Evolutionary conservation across 1,284 basidiomycete genomes (phyloP).

Genomic region (Hypsizygus ulmarius): DNA sequence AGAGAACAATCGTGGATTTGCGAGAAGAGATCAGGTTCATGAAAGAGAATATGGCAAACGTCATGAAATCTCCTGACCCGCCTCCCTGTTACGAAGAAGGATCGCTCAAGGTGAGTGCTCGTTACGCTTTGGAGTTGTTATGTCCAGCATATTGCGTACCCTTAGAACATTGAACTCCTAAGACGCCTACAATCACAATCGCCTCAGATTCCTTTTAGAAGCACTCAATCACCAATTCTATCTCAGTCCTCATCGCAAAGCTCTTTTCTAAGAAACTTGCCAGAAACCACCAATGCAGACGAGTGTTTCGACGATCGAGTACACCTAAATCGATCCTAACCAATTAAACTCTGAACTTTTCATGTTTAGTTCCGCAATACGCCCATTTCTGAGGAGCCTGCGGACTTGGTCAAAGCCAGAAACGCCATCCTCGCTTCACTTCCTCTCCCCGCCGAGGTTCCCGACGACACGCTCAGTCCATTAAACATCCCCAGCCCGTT

Average conservation of each 20-base stretch:
- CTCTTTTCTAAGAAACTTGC: background rate
- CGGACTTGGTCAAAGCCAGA: conserved; percentile 50
- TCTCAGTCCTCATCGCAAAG: conserved; percentile 11
- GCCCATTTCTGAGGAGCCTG: conserved; percentile 36
- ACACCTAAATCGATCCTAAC: background rate
- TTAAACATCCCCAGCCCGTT: conserved; percentile 60
- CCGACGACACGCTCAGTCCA: conserved; percentile 62
- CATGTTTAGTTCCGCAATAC: conserved; percentile 12
- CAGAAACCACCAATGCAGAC: conserved; percentile 2
- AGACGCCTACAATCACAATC: background rate
- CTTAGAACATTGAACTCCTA: background rate
- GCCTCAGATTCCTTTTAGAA: conserved; percentile 4
- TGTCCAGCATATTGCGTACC: background rate
- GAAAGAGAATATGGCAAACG: conserved; percentile 14
- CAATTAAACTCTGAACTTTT: background rate
- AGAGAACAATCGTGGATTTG: conserved; percentile 38
- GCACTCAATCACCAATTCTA: conserved; percentile 9
- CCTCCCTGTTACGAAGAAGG: conserved; percentile 24
- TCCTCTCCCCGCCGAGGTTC: conserved; percentile 59
- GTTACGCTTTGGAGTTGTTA: no score
- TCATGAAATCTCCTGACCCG: conserved; percentile 15
- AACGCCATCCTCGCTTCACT: conserved; percentile 54
- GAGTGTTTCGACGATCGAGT: conserved; percentile 11
- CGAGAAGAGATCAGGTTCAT: conserved; percentile 35
- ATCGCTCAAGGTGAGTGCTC: conserved; percentile 12